Conservation (phyloP, 805 yeast genomes). For the Cyberlindnera maclurae region DNA sequence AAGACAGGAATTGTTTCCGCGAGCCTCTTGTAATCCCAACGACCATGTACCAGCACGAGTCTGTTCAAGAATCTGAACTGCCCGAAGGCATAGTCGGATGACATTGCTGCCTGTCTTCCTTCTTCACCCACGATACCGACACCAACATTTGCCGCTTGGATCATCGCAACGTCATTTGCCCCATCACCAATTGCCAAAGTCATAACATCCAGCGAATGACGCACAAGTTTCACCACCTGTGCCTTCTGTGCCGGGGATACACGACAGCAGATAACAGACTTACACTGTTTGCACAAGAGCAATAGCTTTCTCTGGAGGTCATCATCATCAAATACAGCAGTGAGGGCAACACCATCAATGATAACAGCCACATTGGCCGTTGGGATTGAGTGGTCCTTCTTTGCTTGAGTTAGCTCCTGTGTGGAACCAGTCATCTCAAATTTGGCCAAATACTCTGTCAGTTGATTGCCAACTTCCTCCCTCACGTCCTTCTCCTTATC, state of each 20-base stretch:
- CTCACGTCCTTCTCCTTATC: slow-evolving; percentile 28
- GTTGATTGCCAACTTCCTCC: slow-evolving; percentile 6
- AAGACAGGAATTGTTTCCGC: slow-evolving; percentile 80
- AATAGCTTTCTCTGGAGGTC: slow-evolving; percentile 49
- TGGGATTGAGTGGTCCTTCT: slow-evolving; percentile 61
- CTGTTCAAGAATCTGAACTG: slow-evolving; percentile 69
- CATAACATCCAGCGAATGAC: slow-evolving; percentile 68
- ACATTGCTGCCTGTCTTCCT: slow-evolving; percentile 85
- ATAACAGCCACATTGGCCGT: slow-evolving; percentile 58
- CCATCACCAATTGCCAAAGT: slow-evolving; percentile 82
- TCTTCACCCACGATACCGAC: slow-evolving; percentile 83
- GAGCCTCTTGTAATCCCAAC: slow-evolving; percentile 79
- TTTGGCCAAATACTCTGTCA: slow-evolving; percentile 37
- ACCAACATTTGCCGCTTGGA: slow-evolving; percentile 71
- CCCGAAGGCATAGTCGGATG: slow-evolving; percentile 79
- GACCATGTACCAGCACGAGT: slow-evolving; percentile 66
- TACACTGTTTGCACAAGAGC: slow-evolving; percentile 69
- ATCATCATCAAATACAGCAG: slow-evolving; percentile 37
- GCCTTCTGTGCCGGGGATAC: slow-evolving; percentile 98
- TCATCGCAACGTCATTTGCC: slow-evolving; percentile 86
- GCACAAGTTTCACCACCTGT: slow-evolving; percentile 76
- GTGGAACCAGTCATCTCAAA: slow-evolving; percentile 52
- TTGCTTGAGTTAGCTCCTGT: slow-evolving; percentile 48
- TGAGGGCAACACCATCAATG: slow-evolving; percentile 73
- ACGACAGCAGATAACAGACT: slow-evolving; percentile 90